Evolutionary conservation across 108 stramenopile genomes (phyloP), one percentile per base, ranked within the genome.

Genomic region (Fragilariopsis cylindrus): DNA sequence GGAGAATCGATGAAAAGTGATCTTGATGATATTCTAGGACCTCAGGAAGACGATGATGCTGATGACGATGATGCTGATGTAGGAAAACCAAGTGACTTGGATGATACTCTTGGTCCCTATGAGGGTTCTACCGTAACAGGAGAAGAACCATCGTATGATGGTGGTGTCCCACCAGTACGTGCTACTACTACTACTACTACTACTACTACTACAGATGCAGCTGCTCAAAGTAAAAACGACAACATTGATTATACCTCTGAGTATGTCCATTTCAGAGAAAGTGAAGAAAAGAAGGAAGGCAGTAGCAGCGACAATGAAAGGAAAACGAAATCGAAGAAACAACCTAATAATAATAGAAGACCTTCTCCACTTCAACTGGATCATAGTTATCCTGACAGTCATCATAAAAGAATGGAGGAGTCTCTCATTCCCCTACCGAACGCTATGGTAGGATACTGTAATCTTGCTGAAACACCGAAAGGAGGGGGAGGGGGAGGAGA

Each of bases 21-120:
- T 12, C 71, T 73, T 0, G 72, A 73, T 30, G 72, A 73, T 62
- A 58, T 64, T 52, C 9, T 64, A 40, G 72, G 72, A 62, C 60
- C 62, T 9, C 48, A 48, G 8, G 47, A 15, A 13, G 42, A 58
- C 5, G 39, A 63, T 15, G 62, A 41, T 63, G 15, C 21, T 21
- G 21, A 21, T 21, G 21, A 21, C 1, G 21, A 1, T 21, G 21
- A 21, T 30, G 30, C 30, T 30, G 30, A 30, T 30, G 30, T 30
- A 30, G 72, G 57, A 7, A 50, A 52, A 52, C 45, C 62, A 13
- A 52, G 48, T 40, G 62, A 50, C 30, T 57, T 50, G 48, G 60
- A 62, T 30, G 72, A 73, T 50, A 48, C 39, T 47, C 45, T 58
- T 40, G 72, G 56, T 62, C 48, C 46, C n/a, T 64, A 57, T 48